Conservation (phyloP, 1,284 basidiomycete genomes). For the Cutaneotrichosporon dermatis region DNA sequence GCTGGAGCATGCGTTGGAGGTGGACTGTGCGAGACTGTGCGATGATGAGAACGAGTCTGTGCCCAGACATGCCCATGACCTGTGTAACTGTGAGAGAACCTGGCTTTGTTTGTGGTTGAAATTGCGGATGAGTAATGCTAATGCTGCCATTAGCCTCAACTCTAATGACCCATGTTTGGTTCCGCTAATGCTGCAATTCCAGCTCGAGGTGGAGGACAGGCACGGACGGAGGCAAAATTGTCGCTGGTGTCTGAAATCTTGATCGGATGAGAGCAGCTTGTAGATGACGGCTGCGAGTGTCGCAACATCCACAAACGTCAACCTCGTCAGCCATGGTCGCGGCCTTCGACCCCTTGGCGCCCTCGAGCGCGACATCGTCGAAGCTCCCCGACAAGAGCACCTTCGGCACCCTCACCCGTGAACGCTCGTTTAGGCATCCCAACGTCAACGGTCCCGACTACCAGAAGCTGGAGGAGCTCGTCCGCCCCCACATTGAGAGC, state of each 20-base stretch:
- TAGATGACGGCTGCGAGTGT: not conserved
- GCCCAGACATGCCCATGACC: too few relatives aligned
- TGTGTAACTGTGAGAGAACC: too few relatives aligned
- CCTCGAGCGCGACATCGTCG: constrained; percentile 32
- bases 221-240: constrained; percentile 13
- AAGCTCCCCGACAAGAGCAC: constrained; percentile 36
- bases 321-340: constrained; percentile 14
- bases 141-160: too few relatives aligned
- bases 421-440: constrained; percentile 76
- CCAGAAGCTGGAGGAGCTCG: constrained; percentile 85
- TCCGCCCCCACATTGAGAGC: constrained; percentile 88
- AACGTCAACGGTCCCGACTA: constrained; percentile 65
- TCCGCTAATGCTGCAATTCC: not conserved
- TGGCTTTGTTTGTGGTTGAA: too few relatives aligned
- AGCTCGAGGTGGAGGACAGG: not conserved
- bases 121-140: too few relatives aligned
- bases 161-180: not conserved
- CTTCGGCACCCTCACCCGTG: constrained; percentile 81
- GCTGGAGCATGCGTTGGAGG: too few relatives aligned
- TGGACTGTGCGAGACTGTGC: too few relatives aligned
- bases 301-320: not conserved
- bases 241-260: constrained; percentile 10
- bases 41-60: too few relatives aligned
- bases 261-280: constrained; percentile 2
- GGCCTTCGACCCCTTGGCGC: constrained; percentile 42